Evolutionary conservation across 75 land plant genomes (phyloP).

Genomic region (Pinus albicaulis): DNA sequence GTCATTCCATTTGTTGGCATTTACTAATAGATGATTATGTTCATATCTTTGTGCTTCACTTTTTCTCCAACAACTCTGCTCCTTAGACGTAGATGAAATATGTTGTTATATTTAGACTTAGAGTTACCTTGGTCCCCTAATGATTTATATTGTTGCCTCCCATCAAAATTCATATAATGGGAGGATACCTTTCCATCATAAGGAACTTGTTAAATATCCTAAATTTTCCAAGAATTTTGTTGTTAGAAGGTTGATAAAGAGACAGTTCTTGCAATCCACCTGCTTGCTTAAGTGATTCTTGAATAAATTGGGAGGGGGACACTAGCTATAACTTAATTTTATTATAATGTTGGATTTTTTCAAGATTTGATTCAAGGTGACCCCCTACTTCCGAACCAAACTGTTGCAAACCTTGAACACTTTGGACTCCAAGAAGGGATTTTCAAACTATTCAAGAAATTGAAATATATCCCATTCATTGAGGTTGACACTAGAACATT

Average conservation of each 20-base stretch:
- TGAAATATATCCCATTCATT: slow-evolving; percentile 27
- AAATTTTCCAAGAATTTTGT: background rate
- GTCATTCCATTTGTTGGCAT: slow-evolving; percentile 1
- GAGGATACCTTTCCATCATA: background rate
- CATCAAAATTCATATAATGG: background rate
- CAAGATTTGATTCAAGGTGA: slow-evolving; percentile 8
- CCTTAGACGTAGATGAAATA: background rate
- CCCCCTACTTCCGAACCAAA: slow-evolving; percentile 4
- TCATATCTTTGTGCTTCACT: background rate
- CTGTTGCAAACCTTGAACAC: slow-evolving; percentile 37
- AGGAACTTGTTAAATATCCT: background rate
- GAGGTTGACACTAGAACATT: slow-evolving; percentile 23
- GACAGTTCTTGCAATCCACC: background rate
- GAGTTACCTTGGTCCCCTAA: background rate
- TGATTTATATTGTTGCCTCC: background rate
- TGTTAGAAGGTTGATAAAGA: background rate
- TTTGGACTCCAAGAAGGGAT: slow-evolving; percentile 8
- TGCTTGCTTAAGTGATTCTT: background rate
- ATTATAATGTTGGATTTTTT: background rate
- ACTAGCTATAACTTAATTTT: slow-evolving; percentile 1
- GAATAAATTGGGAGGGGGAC: background rate
- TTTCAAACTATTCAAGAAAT: slow-evolving; percentile 16
- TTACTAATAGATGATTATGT: background rate
- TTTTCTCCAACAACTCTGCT: slow-evolving; percentile 5
- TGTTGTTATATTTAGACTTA: background rate